Evolutionary conservation across 2,329 filamentous ascomycete species (phyloP).

Genomic region (Fusarium sterilihyphosum): DNA sequence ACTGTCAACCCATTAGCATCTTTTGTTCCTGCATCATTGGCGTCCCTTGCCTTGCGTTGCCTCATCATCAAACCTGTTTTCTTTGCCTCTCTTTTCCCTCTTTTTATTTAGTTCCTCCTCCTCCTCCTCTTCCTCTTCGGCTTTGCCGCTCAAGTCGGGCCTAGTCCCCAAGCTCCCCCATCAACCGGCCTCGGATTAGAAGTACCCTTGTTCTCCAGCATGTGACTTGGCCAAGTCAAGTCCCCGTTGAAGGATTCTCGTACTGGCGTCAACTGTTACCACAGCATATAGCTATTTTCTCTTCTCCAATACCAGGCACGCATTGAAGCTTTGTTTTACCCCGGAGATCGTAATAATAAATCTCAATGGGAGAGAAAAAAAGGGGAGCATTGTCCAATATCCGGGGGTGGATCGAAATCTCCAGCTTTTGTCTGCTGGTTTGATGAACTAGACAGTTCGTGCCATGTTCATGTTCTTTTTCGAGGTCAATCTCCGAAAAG

Average conservation of each 20-base stretch:
- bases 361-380: neutral
- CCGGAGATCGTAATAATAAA: neutral
- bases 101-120: neutral
- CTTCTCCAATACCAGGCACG: neutral
- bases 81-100: neutral
- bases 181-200: constrained; percentile 14
- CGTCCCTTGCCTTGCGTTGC: constrained; percentile 9
- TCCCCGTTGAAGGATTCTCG: neutral
- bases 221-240: constrained; percentile 7
- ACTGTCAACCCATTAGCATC: neutral
- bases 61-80: constrained; percentile 7
- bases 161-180: constrained; percentile 6
- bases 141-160: constrained; percentile 18
- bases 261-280: neutral
- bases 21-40: constrained; percentile 30
- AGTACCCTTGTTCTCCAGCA: constrained; percentile 9
- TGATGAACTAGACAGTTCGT: neutral
- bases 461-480: neutral
- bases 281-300: too few relatives aligned
- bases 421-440: neutral
- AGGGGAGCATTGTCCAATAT: constrained; percentile 3
- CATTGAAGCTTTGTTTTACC: neutral
- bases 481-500: constrained; percentile 9
- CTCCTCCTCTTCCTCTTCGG: neutral
- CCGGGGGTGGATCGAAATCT: constrained; percentile 17